phyloP scores from a whole-genome alignment of 345 rosid genomes.

The Citrus sp. region DNA sequence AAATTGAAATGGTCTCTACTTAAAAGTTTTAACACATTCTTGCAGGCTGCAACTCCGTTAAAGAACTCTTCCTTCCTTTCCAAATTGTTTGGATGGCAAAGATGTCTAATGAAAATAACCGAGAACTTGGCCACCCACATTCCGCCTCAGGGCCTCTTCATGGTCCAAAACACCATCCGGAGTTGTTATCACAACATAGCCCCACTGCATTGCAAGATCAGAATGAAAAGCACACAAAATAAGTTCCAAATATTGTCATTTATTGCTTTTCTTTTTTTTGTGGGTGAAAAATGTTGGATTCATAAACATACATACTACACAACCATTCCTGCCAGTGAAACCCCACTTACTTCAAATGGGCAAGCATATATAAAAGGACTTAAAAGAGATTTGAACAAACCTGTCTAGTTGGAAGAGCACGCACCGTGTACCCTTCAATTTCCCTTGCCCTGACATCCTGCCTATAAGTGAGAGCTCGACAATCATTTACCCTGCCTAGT shows the following conservation, averaged over 20 bases:
- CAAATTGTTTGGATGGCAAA: background rate
- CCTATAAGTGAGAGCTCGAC: constrained; percentile 75
- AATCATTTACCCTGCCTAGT: constrained; percentile 85
- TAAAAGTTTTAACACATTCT: no score
- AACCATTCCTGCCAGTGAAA: background rate
- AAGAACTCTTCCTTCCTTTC: background rate
- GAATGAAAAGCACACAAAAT: background rate
- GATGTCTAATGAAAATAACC: constrained; percentile 72
- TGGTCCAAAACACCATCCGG: constrained; percentile 95
- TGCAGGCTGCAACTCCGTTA: background rate
- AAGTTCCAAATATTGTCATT: background rate
- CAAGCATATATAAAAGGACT: background rate
- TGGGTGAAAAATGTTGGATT: background rate
- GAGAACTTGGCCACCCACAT: constrained; percentile 89
- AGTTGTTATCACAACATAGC: constrained; percentile 84
- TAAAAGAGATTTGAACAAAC: constrained; percentile 30
- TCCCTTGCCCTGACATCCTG: constrained; percentile 84
- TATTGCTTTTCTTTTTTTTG: no score
- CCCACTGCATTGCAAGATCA: constrained; percentile 55
- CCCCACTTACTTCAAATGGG: no score
- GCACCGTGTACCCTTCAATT: constrained; percentile 53
- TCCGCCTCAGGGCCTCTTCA: constrained; percentile 72
- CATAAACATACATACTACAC: background rate
- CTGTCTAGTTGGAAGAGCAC: constrained; percentile 84
- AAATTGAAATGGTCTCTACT: background rate